Percentiles rank a stretch among this genome's conserved stretches.
phyloP scores from a whole-genome alignment of 2,329 filamentous ascomycete species.

The Phyllosticta capitalensis region DNA sequence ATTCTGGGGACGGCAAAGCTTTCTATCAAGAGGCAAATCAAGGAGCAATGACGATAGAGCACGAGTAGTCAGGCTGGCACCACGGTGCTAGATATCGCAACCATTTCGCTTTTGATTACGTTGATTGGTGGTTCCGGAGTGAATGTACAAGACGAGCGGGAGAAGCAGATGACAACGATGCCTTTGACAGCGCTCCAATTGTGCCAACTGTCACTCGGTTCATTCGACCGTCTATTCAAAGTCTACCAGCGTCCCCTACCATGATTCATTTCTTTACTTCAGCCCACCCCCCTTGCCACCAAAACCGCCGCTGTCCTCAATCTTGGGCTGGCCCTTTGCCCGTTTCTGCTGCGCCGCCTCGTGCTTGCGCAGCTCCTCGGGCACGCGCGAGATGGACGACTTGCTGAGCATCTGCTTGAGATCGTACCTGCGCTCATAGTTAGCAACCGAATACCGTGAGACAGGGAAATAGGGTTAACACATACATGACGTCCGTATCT shows the following conservation, averaged over 20 bases:
- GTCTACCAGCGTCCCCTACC: neutral
- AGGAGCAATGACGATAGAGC: neutral
- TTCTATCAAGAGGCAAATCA: neutral
- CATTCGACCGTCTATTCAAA: neutral
- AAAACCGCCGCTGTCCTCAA: neutral
- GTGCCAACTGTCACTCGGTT: neutral
- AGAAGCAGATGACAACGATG: no score
- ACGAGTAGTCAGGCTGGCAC: neutral
- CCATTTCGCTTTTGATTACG: neutral
- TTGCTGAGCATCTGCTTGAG: constrained; percentile 93
- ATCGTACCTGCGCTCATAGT: constrained; percentile 49
- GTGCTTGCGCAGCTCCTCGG: constrained; percentile 82
- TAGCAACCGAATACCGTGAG: neutral
- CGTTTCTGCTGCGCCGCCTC: constrained; percentile 82
- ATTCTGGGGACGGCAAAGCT: neutral
- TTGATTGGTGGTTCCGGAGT: neutral
- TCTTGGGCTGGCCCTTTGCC: constrained; percentile 14
- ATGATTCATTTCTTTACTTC: neutral
- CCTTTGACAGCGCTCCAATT: no score
- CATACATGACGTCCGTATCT: constrained; percentile 75
- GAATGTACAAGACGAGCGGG: no score
- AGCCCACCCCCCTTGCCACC: neutral
- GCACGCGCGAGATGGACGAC: constrained; percentile 76
- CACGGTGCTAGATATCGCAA: neutral
- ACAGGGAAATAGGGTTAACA: constrained; percentile 11